These are phyloP conservation scores for Datura wrightii DNA, from an alignment of 257 asterid genomes.

Conservation along the genomic window DNA sequence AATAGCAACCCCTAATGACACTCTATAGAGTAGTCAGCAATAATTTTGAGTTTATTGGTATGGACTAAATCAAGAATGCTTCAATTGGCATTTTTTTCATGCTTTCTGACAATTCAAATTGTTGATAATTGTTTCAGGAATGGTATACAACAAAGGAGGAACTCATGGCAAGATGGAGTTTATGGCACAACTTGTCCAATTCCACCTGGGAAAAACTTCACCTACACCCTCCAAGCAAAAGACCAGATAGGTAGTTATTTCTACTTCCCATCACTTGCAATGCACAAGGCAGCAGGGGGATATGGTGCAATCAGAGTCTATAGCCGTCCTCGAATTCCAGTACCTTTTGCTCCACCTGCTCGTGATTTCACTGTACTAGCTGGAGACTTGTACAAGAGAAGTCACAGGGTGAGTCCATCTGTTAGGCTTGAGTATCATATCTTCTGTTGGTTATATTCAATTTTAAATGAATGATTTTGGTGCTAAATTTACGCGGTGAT, in stretches of 20 bases:
- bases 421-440: background rate
- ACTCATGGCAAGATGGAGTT: constrained; percentile 95
- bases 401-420: constrained; percentile 65
- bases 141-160: constrained; percentile 92
- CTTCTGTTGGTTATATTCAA: background rate
- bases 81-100: background rate
- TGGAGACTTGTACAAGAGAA: constrained; percentile 92
- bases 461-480: background rate
- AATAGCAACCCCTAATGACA: background rate
- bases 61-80: background rate
- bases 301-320: constrained; percentile 81
- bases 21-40: background rate
- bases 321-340: constrained; percentile 91
- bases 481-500: background rate
- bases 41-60: background rate
- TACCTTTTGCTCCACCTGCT: constrained; percentile 81
- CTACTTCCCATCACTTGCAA: constrained; percentile 82
- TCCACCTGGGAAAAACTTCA: constrained; percentile 78
- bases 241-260: constrained; percentile 92
- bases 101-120: background rate
- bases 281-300: constrained; percentile 95
- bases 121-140: constrained; percentile 54
- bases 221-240: constrained; percentile 84
- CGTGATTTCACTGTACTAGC: constrained; percentile 77
- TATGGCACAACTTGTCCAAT: constrained; percentile 90